Base-by-base conservation (phyloP, 345 rosid genomes). In the Schrenkiella parvula region DNA sequence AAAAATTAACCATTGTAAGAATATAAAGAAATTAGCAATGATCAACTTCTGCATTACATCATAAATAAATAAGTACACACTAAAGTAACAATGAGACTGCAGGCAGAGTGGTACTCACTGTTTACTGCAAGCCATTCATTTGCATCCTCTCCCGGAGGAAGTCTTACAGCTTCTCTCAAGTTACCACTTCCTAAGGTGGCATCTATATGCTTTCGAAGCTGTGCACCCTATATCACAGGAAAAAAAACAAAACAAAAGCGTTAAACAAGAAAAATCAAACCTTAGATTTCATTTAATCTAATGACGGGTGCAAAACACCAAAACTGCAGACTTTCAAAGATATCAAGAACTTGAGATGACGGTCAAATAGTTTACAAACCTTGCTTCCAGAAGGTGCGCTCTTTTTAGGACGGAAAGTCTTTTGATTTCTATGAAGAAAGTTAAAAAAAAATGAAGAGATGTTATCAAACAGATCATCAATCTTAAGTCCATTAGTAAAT, bases 41-140 rank as follows among this genome's bases (percentile, higher is more conserved):
- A 44, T 32, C 29, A 64, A 26, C 22, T 26, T 31, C 28, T 17
- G 38, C 58, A 67, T 7, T 51, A 53, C 3, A 75, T 46, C 15
- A 21, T 7, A 0, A 64, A 14, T 7, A 53, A 25, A 8, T 19
- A 38, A 66, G 32, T 22, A 60, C 6, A 70, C 54, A 39, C n/a
- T 19, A n/a, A 43, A 17, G 60, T 13, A 38, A 65, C 42, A 51
- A 31, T 43, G 37, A 60, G 19, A 65, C 46, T 43, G 47, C 5
- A 76, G 73, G 59, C 43, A 59, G 58, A 64, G 70, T 53, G 71
- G 31, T 67, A 66, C 81, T 75, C 79, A 95, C 99, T 95, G 79
- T 95, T 95, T 44, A 95, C 99, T 55, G 99, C 98, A 63, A 91
- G 97, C 98, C 99, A 95, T 67, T 95, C 99, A 68, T 95, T 95